These are phyloP conservation scores for Corchorus olitorius DNA, from an alignment of 345 rosid species.

Conservation along the genomic window DNA sequence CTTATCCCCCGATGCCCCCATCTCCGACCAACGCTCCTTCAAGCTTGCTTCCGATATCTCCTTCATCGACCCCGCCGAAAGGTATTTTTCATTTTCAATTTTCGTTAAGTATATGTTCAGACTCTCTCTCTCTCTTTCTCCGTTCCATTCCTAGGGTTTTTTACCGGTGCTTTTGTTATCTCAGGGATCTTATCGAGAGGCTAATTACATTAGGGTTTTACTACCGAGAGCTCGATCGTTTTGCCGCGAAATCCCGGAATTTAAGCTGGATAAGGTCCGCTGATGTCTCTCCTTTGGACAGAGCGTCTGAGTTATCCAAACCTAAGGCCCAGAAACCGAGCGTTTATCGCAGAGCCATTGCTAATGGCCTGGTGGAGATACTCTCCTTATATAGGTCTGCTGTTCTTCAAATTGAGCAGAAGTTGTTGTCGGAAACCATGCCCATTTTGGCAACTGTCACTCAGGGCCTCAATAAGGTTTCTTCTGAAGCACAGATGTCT, in stretches of 20 bases:
- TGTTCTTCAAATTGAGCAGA: slow-evolving; percentile 89
- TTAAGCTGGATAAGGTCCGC: slow-evolving; percentile 83
- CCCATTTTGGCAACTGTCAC: slow-evolving; percentile 86
- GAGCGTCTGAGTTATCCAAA: slow-evolving; percentile 49
- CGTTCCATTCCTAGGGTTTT: neutral
- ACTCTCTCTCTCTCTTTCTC: neutral
- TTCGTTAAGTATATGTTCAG: neutral
- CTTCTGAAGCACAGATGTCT: neutral
- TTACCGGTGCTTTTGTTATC: neutral
- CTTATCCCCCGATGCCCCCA: slow-evolving; percentile 57
- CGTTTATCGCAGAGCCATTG: slow-evolving; percentile 83
- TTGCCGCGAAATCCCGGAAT: slow-evolving; percentile 71
- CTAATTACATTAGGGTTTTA: slow-evolving; percentile 85
- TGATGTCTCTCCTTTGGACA: slow-evolving; percentile 48
- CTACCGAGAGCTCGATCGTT: slow-evolving; percentile 88
- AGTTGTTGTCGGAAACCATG: slow-evolving; percentile 68
- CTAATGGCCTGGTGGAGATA: slow-evolving; percentile 93
- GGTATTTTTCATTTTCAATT: slow-evolving; percentile 37
- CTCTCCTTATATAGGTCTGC: slow-evolving; percentile 83
- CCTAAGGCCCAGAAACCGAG: slow-evolving; percentile 46
- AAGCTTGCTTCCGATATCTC: slow-evolving; percentile 92
- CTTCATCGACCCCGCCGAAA: slow-evolving; percentile 81
- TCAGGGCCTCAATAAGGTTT: slow-evolving; percentile 92
- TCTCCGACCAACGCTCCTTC: slow-evolving; percentile 70
- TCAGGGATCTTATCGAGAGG: slow-evolving; percentile 86